Base-by-base conservation (phyloP, 2,329 filamentous ascomycete genomes). In the Diaporthe citriasiana region DNA sequence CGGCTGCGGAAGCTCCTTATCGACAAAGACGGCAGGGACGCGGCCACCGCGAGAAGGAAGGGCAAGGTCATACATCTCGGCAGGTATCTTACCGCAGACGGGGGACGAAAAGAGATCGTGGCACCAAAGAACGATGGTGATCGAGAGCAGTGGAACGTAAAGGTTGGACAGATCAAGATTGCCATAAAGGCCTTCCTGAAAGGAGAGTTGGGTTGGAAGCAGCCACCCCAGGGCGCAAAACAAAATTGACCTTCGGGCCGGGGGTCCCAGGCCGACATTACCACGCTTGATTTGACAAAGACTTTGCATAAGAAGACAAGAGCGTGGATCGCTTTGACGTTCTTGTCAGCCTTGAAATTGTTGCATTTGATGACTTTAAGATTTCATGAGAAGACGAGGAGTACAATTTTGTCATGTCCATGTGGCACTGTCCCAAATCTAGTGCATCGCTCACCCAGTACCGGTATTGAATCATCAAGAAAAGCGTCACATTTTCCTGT, bases 31-130 rank as follows among this genome's bases (percentile, higher is more conserved):
- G 75, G 65, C 15, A 55, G 60, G 25, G 55, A 66, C 12, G 19
- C 33, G 0, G 55, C 70, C 6, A 65, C 73, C 7, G 66, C 73
- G 0, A 72, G 53, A 1, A 76, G 77, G 6, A 81, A 77, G 60
- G 79, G 76, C 7, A 59, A 75, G 55, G 74, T 81, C 8, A 15
- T 81, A 71, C 78, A 80, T 27, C 70, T 81, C 13, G 80, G 82
- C 9, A 71, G 71, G 1, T 79, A 77, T 30, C 65, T 79, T 6
- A 57, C 72, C 0, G 9, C 38, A 3, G 47, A 74, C 1, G 73
- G 70, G 7, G 70, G 57, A 3, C 65, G 70, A 35, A 33, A 55
- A 9, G 75, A 76, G 72, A 75, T 76, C 3, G 27, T 72, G 8
- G 51, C 71, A 3, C 69, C 65, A 1, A 75, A 75, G 59, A 50